phyloP scores from a whole-genome alignment of 768 basidiomycete genomes.

The Rhodotorula toruloides region DNA sequence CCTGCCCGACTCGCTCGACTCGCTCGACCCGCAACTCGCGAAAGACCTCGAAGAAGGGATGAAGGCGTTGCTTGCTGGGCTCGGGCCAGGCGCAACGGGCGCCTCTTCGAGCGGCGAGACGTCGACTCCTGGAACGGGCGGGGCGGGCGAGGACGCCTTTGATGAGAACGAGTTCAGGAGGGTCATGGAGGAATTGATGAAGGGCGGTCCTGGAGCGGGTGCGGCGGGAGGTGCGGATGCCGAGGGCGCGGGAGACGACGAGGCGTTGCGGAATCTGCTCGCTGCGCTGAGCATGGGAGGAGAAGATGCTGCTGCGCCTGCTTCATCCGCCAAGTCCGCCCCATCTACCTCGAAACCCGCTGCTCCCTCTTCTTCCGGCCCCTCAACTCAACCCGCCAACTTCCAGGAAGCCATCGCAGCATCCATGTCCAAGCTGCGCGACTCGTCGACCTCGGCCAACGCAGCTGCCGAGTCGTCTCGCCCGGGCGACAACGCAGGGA shows the following conservation, averaged over 20 bases:
- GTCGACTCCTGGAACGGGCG: not conserved
- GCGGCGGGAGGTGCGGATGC: not conserved
- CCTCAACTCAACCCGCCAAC: slow-evolving; percentile 46
- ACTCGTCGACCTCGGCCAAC: slow-evolving; percentile 45
- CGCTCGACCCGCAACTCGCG: slow-evolving; percentile 26
- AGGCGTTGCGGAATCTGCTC: slow-evolving; percentile 3
- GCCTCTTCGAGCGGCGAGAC: too few species aligned
- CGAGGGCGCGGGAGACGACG: slow-evolving; percentile 2
- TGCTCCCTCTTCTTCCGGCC: slow-evolving; percentile 7
- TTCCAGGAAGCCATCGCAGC: slow-evolving; percentile 68
- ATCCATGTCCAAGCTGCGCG: slow-evolving; percentile 68
- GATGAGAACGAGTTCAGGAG: slow-evolving; percentile 31
- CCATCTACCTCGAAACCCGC: slow-evolving; percentile 24
- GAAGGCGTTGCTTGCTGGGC: slow-evolving; percentile 32
- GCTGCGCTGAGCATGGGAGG: slow-evolving; percentile 20
- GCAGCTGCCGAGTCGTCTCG: slow-evolving; percentile 10
- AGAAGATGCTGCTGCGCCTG: not conserved
- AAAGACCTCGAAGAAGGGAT: slow-evolving; percentile 36
- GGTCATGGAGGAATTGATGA: slow-evolving; percentile 34
- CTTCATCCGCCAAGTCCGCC: slow-evolving; percentile 10
- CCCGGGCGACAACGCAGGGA: slow-evolving; percentile 32
- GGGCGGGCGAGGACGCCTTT: slow-evolving; percentile 2
- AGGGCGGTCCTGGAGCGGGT: slow-evolving; percentile 1
- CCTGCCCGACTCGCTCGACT: slow-evolving; percentile 1
- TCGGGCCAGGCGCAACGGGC: slow-evolving; percentile 1